Conservation (phyloP, 2,329 filamentous ascomycete species). For the Pseudogymnoascus sp. region DNA sequence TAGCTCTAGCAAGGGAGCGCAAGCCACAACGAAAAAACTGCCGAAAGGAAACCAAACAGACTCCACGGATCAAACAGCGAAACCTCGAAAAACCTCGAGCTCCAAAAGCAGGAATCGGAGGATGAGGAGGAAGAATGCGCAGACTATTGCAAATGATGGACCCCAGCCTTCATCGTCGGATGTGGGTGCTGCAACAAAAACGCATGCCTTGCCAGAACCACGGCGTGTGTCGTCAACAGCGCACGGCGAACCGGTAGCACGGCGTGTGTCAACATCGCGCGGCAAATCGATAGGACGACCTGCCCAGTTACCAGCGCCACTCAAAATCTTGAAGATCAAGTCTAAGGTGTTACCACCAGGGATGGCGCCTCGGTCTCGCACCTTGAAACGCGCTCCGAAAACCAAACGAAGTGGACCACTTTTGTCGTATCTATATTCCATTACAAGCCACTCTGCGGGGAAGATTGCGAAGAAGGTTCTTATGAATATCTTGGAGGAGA, state of each 20-base stretch:
- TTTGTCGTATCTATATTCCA: neutral
- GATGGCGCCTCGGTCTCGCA: neutral
- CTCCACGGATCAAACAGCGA: neutral
- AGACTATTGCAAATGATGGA: neutral
- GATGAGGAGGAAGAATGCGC: neutral
- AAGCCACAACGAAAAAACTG: neutral
- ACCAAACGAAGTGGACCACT: neutral
- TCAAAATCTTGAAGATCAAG: too few species aligned
- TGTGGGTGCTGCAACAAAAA: neutral
- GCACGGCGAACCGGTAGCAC: too few species aligned
- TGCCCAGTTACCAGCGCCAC: too few species aligned
- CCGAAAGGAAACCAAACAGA: neutral
- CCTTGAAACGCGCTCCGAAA: neutral
- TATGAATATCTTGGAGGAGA: conserved; percentile 72
- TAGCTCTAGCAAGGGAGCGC: neutral
- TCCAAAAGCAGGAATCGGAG: neutral
- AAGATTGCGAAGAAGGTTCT: neutral
- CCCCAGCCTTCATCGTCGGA: neutral
- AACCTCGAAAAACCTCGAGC: neutral
- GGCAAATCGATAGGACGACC: neutral
- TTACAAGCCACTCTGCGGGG: neutral
- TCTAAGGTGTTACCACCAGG: too few species aligned
- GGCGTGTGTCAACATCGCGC: neutral
- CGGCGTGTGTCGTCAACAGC: neutral
- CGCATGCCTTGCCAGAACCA: neutral